phyloP scores from a whole-genome alignment of 1,284 basidiomycete genomes.

The Cutaneotrichosporon sp. region DNA sequence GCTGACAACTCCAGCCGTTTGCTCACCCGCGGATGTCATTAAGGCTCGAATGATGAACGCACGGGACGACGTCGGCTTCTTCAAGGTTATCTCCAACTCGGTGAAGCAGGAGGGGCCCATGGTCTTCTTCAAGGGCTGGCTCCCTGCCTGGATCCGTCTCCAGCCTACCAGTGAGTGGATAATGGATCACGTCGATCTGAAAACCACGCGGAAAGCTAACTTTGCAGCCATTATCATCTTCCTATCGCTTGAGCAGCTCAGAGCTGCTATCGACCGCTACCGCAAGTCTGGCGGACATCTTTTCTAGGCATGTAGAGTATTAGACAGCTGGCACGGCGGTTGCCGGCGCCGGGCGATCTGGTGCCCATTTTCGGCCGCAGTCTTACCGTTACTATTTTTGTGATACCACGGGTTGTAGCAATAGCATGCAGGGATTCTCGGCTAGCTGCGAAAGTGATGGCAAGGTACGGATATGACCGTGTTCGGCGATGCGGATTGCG shows the following conservation, averaged over 20 bases:
- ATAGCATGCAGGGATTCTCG: too few relatives aligned
- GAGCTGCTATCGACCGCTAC: conserved; percentile 39
- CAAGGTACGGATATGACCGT: too few relatives aligned
- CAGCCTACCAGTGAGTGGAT: conserved; percentile 62
- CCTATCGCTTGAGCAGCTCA: conserved; percentile 64
- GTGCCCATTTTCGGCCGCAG: too few relatives aligned
- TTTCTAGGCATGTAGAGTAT: too few relatives aligned
- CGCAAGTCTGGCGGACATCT: conserved; percentile 27
- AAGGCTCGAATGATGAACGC: conserved; percentile 86
- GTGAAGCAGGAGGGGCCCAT: conserved; percentile 72
- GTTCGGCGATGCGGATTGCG: too few relatives aligned
- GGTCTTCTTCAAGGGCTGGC: conserved; percentile 89
- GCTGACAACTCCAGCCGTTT: conserved; percentile 56
- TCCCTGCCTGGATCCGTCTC: conserved; percentile 63
- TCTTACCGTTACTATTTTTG: too few relatives aligned
- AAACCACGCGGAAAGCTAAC: too few relatives aligned
- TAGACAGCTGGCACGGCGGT: too few relatives aligned
- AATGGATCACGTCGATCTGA: too few relatives aligned
- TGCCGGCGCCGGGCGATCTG: background rate
- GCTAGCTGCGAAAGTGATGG: too few relatives aligned
- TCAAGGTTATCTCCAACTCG: conserved; percentile 65
- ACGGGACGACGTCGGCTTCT: conserved; percentile 71
- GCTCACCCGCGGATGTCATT: conserved; percentile 85
- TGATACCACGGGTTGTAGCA: too few relatives aligned
- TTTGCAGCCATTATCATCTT: conserved; percentile 61